phyloP scores from a whole-genome alignment of 208 protist species.

The Lotmaria passim region DNA sequence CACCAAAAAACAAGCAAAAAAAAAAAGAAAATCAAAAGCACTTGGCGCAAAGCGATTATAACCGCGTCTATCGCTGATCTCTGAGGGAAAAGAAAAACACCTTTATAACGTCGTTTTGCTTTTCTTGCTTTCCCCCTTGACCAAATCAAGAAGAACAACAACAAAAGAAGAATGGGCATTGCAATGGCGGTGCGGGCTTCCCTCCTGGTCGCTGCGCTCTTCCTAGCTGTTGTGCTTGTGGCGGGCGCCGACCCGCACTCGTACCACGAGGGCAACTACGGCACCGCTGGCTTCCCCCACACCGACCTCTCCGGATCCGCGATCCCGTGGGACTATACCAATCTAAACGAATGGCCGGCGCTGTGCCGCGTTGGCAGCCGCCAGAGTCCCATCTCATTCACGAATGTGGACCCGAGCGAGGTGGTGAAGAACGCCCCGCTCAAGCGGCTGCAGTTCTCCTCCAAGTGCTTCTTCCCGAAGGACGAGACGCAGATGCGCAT shows the following conservation, averaged over 20 bases:
- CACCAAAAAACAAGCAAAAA: no score
- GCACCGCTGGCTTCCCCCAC: slow-evolving; percentile 42
- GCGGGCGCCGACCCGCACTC: slow-evolving; percentile 19
- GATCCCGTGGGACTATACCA: slow-evolving; percentile 47
- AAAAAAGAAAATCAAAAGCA: no score
- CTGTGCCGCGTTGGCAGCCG: slow-evolving; percentile 53
- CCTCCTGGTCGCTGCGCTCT: not conserved
- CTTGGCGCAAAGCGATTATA: no score
- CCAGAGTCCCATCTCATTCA: slow-evolving; percentile 80
- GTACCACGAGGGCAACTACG: slow-evolving; percentile 65
- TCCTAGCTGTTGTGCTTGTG: not conserved
- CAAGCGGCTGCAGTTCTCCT: slow-evolving; percentile 55
- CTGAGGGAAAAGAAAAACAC: no score
- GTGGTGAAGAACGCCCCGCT: slow-evolving; percentile 39
- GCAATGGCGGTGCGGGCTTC: not conserved
- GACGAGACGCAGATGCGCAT: slow-evolving; percentile 65
- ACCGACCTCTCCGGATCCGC: slow-evolving; percentile 18
- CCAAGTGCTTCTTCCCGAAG: slow-evolving; percentile 51
- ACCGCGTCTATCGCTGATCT: no score
- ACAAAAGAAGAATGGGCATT: not conserved
- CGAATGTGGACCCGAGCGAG: slow-evolving; percentile 52
- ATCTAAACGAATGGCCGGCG: slow-evolving; percentile 52
- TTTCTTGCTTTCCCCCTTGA: not conserved
- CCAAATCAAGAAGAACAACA: not conserved
- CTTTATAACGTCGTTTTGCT: no score